These are phyloP conservation scores for Cucumis melo DNA, from an alignment of 306 rosid genomes.

Conservation along the genomic window DNA sequence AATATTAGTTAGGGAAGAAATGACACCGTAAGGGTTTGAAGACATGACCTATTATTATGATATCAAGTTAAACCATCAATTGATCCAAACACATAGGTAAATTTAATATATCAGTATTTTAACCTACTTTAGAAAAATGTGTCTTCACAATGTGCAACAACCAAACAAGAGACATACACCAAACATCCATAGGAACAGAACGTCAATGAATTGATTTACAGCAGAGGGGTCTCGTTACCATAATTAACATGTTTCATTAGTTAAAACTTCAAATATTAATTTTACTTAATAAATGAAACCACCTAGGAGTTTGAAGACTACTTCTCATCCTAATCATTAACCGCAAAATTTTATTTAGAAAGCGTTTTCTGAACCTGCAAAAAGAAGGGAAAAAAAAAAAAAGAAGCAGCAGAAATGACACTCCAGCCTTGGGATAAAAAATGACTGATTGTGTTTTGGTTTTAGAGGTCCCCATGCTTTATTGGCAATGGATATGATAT, in stretches of 20 bases:
- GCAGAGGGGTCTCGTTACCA: neutral
- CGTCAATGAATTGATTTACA: neutral
- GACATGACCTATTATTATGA: no score
- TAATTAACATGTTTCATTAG: neutral
- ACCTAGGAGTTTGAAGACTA: neutral
- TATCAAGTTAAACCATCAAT: no score
- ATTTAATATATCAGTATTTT: no score
- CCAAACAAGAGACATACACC: neutral
- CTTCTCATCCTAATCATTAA: constrained; percentile 6
- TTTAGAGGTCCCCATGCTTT: constrained; percentile 5
- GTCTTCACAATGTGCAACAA: neutral
- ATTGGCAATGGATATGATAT: neutral
- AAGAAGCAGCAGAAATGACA: neutral
- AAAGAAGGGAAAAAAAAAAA: no score
- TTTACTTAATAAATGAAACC: neutral
- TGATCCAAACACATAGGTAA: no score
- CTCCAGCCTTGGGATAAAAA: neutral
- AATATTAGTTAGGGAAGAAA: no score
- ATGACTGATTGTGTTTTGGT: neutral
- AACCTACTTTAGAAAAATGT: no score
- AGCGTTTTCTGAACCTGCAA: neutral
- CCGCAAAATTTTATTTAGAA: neutral
- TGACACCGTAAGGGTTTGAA: no score
- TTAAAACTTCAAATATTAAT: neutral
- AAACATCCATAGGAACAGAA: neutral